Conservation (phyloP, 1,284 basidiomycete species). For the Farysia itapuensis region DNA sequence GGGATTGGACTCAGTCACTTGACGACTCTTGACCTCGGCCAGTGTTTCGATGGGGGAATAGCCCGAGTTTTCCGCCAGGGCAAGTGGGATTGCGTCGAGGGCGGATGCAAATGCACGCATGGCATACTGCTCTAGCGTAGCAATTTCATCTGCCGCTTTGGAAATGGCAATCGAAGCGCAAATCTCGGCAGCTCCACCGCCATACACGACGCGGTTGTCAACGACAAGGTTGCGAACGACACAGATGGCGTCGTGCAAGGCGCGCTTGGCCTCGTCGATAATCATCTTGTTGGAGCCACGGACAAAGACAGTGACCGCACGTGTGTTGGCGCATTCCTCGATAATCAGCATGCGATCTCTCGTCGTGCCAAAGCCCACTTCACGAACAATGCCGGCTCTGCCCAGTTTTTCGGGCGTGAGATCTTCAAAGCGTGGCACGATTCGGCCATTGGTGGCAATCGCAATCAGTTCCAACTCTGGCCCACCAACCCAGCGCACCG, state of each 20-base stretch:
- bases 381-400: slow-evolving; percentile 85
- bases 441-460: slow-evolving; percentile 96
- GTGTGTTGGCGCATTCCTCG: slow-evolving; percentile 94
- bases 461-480: slow-evolving; percentile 99
- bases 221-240: slow-evolving; percentile 92
- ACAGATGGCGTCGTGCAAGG: slow-evolving; percentile 94
- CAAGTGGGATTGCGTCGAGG: slow-evolving; percentile 87
- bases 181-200: slow-evolving; percentile 96
- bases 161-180: slow-evolving; percentile 89
- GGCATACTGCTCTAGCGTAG: slow-evolving; percentile 97
- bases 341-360: slow-evolving; percentile 99
- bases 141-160: slow-evolving; percentile 91
- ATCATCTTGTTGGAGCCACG: slow-evolving; percentile 96
- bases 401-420: slow-evolving; percentile 88
- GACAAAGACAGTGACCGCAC: slow-evolving; percentile 96
- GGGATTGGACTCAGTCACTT: slow-evolving; percentile 83
- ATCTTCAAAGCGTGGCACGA: slow-evolving; percentile 97
- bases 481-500: slow-evolving; percentile 98
- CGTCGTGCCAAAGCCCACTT: slow-evolving; percentile 93
- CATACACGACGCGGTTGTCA: slow-evolving; percentile 96
- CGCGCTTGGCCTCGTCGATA: slow-evolving; percentile 96
- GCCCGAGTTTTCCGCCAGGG: slow-evolving; percentile 95
- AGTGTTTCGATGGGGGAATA: slow-evolving; percentile 94
- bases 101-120: slow-evolving; percentile 97
- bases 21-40: slow-evolving; percentile 87